Percentiles rank a stretch among this genome's conserved stretches.
Evolutionary conservation across 768 basidiomycete species (phyloP).

Genomic region (Amyloporia xantha): DNA sequence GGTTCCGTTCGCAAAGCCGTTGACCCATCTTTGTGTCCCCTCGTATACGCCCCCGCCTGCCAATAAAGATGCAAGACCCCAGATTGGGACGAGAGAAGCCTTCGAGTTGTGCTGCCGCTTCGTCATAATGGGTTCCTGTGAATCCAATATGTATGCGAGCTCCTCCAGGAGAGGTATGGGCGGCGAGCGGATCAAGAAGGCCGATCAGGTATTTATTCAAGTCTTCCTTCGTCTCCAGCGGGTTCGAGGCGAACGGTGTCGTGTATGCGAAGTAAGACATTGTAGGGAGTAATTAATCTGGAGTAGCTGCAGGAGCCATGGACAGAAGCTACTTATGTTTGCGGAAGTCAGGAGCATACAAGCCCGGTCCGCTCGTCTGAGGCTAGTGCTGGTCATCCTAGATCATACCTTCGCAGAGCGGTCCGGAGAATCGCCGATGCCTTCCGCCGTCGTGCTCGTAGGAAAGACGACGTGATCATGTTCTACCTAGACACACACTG

Average conservation of each 20-base stretch:
- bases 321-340: slow-evolving; percentile 1
- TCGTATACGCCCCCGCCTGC: slow-evolving; percentile 57
- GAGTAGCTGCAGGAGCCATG: not conserved
- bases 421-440: slow-evolving; percentile 1
- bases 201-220: slow-evolving; percentile 47
- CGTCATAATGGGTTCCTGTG: slow-evolving; percentile 69
- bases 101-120: slow-evolving; percentile 65
- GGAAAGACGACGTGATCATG: too few species aligned
- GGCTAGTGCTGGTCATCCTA: too few species aligned
- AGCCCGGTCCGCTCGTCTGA: slow-evolving; percentile 11
- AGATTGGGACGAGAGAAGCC: slow-evolving; percentile 72
- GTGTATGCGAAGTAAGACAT: slow-evolving; percentile 20
- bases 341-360: slow-evolving; percentile 11
- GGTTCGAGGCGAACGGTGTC: slow-evolving; percentile 49
- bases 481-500: too few species aligned
- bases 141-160: slow-evolving; percentile 63
- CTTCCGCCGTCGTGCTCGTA: not conserved
- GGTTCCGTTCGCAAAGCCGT: slow-evolving; percentile 63
- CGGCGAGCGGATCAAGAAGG: slow-evolving; percentile 59
- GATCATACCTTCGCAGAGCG: not conserved
- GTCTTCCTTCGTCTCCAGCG: slow-evolving; percentile 54
- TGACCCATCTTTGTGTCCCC: slow-evolving; percentile 55
- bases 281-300: not conserved
- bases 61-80: slow-evolving; percentile 64
- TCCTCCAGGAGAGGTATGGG: slow-evolving; percentile 68